Base-by-base conservation (phyloP, 805 yeast species). In the Yamadazyma insecticola region DNA sequence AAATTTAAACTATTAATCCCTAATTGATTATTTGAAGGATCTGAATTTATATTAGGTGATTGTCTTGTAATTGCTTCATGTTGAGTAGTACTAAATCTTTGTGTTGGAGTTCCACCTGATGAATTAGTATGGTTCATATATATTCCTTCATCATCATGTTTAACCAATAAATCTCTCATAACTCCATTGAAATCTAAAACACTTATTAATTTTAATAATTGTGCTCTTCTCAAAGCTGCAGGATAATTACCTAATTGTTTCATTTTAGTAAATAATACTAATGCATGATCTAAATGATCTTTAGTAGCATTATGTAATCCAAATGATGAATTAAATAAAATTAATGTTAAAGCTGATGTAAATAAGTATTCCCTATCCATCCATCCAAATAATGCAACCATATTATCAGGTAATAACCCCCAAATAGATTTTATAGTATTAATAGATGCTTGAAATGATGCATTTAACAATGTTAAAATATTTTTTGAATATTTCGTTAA, bases 321-420 rank as follows among this genome's bases (percentile, higher is more conserved):
- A 58, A 83, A 83, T 0, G 92, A 80, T 1, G 87, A 79, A 50
- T 80, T 83, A 52, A 81, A 82, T 24, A 83, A 60, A 11, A 82
- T 74, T 28, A 82, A 57, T 0, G 92, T 82, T 4, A 84, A 81
- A 3, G 89, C 77, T 0, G 89, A 75, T 0, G 88, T 82, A 52
- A 81, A 83, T 15, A 83, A 59, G 48, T 83, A 83, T 47, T 83
- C 94, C 45, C 94, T 66, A 50, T 83, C 94, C 90, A 83, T 82
- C 65, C 85, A 83, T 2, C 94, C 92, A 57, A 83, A 83, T 26
- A 82, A 55, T 1, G 94, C 90, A n/a, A 83, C 79, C 87, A 81
- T 80, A 42, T 81, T 81, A 35, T 79, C 83, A 0, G 83, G 85
- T 50, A 79, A 63, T 28, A 83, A 59, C 0, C 81, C 78, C 90